Conservation (phyloP, 2,329 filamentous ascomycete species). For the Colletotrichum sp. region DNA sequence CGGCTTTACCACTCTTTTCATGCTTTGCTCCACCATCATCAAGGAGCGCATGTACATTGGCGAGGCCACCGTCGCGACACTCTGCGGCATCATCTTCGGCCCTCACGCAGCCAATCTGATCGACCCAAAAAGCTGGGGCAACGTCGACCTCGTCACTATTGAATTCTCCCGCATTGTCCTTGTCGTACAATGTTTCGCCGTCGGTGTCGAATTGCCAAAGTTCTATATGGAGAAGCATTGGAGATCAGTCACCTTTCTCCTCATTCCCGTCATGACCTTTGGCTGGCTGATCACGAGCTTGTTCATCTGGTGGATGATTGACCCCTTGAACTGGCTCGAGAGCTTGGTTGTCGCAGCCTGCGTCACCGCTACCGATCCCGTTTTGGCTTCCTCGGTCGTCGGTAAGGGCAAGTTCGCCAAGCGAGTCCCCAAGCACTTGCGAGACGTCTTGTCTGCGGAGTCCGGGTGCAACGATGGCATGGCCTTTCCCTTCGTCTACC, state of each 20-base stretch:
- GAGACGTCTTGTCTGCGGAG: slow-evolving; percentile 93
- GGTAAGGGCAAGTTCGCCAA: slow-evolving; percentile 99
- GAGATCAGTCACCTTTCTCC: slow-evolving; percentile 86
- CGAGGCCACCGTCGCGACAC: slow-evolving; percentile 91
- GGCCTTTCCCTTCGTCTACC: slow-evolving; percentile 97
- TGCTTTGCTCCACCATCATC: slow-evolving; percentile 97
- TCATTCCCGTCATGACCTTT: slow-evolving; percentile 96
- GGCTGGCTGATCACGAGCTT: slow-evolving; percentile 93
- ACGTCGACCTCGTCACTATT: slow-evolving; percentile 83
- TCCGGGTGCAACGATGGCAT: slow-evolving; percentile 99
- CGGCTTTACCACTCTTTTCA: slow-evolving; percentile 96
- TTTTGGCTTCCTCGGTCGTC: slow-evolving; percentile 95
- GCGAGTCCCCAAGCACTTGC: slow-evolving; percentile 94
- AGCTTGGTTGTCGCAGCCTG: slow-evolving; percentile 88
- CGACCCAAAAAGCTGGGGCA: slow-evolving; percentile 78
- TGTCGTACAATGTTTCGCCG: slow-evolving; percentile 90
- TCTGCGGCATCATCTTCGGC: slow-evolving; percentile 88
- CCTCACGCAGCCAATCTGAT: slow-evolving; percentile 85
- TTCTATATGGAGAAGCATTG: slow-evolving; percentile 99
- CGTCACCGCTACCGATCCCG: slow-evolving; percentile 96
- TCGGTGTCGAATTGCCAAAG: slow-evolving; percentile 88
- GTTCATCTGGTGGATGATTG: slow-evolving; percentile 91
- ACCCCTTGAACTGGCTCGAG: slow-evolving; percentile 84
- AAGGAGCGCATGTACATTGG: slow-evolving; percentile 99
- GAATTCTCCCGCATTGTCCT: slow-evolving; percentile 90